phyloP scores from a whole-genome alignment of 495 filamentous ascomycete species.

The Penicillium salamii region DNA sequence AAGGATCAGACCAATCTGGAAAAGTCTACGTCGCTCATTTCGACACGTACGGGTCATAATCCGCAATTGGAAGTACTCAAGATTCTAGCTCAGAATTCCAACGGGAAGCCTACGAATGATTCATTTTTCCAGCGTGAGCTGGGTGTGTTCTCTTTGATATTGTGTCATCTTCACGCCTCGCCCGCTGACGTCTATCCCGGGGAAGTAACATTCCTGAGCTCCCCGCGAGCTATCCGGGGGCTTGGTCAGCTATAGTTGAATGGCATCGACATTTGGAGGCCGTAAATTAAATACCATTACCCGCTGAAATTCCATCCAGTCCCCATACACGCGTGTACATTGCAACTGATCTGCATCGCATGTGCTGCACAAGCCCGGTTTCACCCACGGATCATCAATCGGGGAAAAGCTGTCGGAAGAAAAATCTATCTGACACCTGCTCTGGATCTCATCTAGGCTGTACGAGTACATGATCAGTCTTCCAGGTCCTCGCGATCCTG shows the following conservation, averaged over 20 bases:
- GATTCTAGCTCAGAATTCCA: background rate
- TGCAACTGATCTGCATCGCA: conserved; percentile 19
- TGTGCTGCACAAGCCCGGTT: conserved; percentile 4
- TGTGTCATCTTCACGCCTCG: conserved; percentile 2
- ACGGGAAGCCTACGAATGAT: background rate
- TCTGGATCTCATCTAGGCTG: background rate
- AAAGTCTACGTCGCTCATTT: conserved; percentile 12
- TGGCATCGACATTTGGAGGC: background rate
- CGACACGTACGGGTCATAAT: conserved; percentile 6
- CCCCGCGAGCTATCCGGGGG: background rate
- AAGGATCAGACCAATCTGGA: conserved; percentile 17
- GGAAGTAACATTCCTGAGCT: background rate
- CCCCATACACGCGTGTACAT: conserved; percentile 15
- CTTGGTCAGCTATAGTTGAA: background rate
- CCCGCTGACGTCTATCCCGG: background rate
- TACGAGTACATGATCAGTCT: background rate
- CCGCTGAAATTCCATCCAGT: conserved; percentile 4
- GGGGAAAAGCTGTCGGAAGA: background rate
- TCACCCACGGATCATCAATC: background rate
- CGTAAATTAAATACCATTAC: conserved; percentile 14
- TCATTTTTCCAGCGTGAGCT: background rate
- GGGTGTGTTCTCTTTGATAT: background rate
- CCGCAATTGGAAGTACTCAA: background rate
- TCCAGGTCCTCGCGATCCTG: background rate
- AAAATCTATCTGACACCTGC: background rate